Base-by-base conservation (phyloP, 2,329 filamentous ascomycete species). In the Colletotrichum sp. region DNA sequence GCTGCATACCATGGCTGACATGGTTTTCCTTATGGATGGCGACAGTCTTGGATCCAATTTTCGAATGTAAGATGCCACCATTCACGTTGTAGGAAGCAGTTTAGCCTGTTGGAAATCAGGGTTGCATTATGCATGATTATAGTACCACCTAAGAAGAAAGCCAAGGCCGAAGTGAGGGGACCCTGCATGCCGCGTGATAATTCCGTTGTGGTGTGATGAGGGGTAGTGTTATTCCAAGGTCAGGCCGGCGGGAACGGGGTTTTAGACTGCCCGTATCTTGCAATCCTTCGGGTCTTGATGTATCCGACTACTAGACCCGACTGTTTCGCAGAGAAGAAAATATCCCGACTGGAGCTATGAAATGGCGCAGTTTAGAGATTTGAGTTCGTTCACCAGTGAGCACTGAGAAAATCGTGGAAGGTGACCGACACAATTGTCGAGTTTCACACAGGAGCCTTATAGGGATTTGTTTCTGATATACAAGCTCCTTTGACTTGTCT, bases 101-200 rank as follows among this genome's bases (percentile, higher is more conserved):
- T 52, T 52, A 52, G 44, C 44, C 44, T 52, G 44, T 52, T 13
- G 44, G 12, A 21, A 52, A 13, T 52, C 44, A 52, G 12, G n/a
- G 44, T 52, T 52, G n/a, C 44, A 52, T 52, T 52, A 52, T 21
- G 44, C 44, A 52, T 52, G n/a, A 52, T 52, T 3, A 52, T 52
- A 52, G n/a, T 52, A 52, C 44, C 44, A 52, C 44, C 44, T 1
- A 7, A 52, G n/a, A 52, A 21, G 44, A 52, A 52, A 52, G 44
- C n/a, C 44, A 52, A 52, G 44, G 12, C 44, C 44, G 44, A 13
- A 52, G n/a, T 21, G 44, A 52, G 44, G n/a, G 36, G 21, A 52
- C 28, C 15, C 26, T 66, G 63, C 36, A 66, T 66, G 63, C 63
- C 44, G 24, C 15, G 63, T 66, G 24, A 18, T 62, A 34, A n/a